Percentiles rank a stretch among this genome's conserved stretches.
phyloP scores from a whole-genome alignment of 2,329 filamentous ascomycete species.

The Botrytis fabae region DNA sequence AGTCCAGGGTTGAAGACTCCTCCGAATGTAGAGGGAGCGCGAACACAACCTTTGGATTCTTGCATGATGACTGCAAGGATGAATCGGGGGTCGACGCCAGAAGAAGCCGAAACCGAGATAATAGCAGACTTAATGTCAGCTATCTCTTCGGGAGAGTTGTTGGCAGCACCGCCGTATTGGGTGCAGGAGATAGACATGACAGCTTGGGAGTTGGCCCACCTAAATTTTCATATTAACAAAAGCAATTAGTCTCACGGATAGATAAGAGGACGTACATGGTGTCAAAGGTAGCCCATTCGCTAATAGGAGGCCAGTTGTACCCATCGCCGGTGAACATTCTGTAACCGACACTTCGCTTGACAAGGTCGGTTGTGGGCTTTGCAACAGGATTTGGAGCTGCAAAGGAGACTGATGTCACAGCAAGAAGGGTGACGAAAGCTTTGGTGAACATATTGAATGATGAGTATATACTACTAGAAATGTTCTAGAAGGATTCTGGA shows the following conservation, averaged over 20 bases:
- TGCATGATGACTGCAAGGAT: conserved; percentile 43
- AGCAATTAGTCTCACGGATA: too few species aligned
- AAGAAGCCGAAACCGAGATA: not conserved
- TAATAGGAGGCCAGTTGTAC: not conserved
- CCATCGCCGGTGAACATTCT: conserved; percentile 16
- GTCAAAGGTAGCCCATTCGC: conserved; percentile 9
- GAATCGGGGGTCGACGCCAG: conserved; percentile 30
- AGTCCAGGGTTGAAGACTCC: conserved; percentile 31
- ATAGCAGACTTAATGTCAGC: not conserved
- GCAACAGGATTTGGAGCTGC: not conserved
- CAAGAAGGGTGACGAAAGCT: not conserved
- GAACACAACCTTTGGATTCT: conserved; percentile 39
- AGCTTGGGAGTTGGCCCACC: conserved; percentile 18
- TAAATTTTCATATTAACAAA: not conserved
- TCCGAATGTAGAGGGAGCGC: conserved; percentile 24
- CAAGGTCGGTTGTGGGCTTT: not conserved
- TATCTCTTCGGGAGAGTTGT: conserved; percentile 16
- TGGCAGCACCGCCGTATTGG: conserved; percentile 1
- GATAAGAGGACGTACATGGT: conserved; percentile 10
- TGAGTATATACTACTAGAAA: not conserved
- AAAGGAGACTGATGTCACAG: not conserved
- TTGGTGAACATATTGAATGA: conserved; percentile 10
- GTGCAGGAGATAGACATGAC: conserved; percentile 13
- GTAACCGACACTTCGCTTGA: not conserved
- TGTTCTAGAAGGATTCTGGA: conserved; percentile 11